Evolutionary conservation across 495 filamentous ascomycete species (phyloP).

Genomic region (Aspergillus saccharolyticus): DNA sequence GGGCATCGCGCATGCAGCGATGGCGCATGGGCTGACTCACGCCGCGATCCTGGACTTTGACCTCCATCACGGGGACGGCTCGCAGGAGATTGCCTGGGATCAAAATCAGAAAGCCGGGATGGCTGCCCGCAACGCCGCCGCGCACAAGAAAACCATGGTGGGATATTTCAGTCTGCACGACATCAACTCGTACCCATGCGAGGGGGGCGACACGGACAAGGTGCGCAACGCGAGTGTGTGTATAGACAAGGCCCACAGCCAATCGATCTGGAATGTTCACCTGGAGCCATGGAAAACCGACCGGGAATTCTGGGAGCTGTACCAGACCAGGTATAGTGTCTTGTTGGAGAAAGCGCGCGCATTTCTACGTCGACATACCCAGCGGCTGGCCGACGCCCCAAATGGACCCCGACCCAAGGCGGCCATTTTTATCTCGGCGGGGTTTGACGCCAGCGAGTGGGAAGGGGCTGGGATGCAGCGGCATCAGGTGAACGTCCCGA

Average conservation of each 20-base stretch:
- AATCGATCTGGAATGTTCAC: slow-evolving; percentile 96
- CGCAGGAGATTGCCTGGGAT: slow-evolving; percentile 84
- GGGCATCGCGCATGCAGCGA: slow-evolving; percentile 82
- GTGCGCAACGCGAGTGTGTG: slow-evolving; percentile 87
- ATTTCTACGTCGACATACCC: slow-evolving; percentile 66
- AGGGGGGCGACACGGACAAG: slow-evolving; percentile 82
- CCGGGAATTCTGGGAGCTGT: slow-evolving; percentile 82
- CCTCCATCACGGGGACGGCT: slow-evolving; percentile 93
- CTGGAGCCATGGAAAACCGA: slow-evolving; percentile 77
- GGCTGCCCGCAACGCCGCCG: slow-evolving; percentile 58
- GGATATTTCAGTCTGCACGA: slow-evolving; percentile 97
- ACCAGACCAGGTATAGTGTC: slow-evolving; percentile 66
- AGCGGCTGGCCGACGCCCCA: slow-evolving; percentile 49
- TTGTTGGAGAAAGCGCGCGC: slow-evolving; percentile 74
- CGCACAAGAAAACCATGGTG: slow-evolving; percentile 75
- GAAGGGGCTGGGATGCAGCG: slow-evolving; percentile 90
- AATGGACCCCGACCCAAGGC: slow-evolving; percentile 60
- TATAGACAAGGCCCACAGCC: slow-evolving; percentile 84
- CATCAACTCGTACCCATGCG: slow-evolving; percentile 96
- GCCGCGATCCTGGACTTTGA: slow-evolving; percentile 97
- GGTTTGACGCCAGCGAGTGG: slow-evolving; percentile 95
- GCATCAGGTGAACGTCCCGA: slow-evolving; percentile 91
- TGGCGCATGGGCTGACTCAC: slow-evolving; percentile 80
- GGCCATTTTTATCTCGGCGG: slow-evolving; percentile 89
- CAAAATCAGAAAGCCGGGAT: slow-evolving; percentile 62